Conservation (phyloP, 1,139 yeast species). For the Torulaspora globosa region DNA sequence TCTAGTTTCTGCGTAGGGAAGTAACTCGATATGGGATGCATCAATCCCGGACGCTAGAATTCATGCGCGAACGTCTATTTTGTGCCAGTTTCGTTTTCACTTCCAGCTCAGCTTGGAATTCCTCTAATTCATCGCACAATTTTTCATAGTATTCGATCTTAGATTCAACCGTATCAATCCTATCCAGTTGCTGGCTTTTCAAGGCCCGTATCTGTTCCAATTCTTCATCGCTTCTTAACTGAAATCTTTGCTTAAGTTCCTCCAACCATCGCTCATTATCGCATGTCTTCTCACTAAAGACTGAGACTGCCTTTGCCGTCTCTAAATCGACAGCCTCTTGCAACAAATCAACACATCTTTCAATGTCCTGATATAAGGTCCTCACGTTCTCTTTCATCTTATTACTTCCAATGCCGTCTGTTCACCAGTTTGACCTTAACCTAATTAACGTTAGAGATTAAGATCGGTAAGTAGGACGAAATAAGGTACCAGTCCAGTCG, state of each 20-base stretch:
- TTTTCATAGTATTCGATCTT: slow-evolving; percentile 26
- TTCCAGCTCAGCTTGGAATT: slow-evolving; percentile 27
- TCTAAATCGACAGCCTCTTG: slow-evolving; percentile 24
- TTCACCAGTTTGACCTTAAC: no score
- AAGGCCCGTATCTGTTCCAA: slow-evolving; percentile 16
- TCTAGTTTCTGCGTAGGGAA: slow-evolving; percentile 93
- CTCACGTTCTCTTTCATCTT: slow-evolving; percentile 19
- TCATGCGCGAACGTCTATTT: slow-evolving; percentile 14
- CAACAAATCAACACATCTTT: slow-evolving; percentile 22
- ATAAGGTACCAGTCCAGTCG: background rate
- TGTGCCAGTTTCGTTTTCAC: slow-evolving; percentile 24
- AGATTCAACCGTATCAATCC: slow-evolving; percentile 22
- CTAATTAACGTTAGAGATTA: background rate
- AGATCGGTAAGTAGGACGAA: background rate
- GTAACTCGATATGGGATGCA: slow-evolving; percentile 35
- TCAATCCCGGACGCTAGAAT: slow-evolving; percentile 1
- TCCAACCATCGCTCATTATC: slow-evolving; percentile 25
- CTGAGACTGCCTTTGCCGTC: slow-evolving; percentile 27
- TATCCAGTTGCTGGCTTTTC: slow-evolving; percentile 13
- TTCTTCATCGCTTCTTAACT: slow-evolving; percentile 17
- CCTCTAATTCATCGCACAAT: slow-evolving; percentile 31
- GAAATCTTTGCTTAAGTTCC: slow-evolving; percentile 18
- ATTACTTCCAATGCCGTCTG: background rate
- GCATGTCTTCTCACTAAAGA: slow-evolving; percentile 21
- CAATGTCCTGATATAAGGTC: slow-evolving; percentile 26